Evolutionary conservation across 306 rosid genomes (phyloP), one percentile per base, ranked within the genome.

Genomic region (Cucurbita moschata): DNA sequence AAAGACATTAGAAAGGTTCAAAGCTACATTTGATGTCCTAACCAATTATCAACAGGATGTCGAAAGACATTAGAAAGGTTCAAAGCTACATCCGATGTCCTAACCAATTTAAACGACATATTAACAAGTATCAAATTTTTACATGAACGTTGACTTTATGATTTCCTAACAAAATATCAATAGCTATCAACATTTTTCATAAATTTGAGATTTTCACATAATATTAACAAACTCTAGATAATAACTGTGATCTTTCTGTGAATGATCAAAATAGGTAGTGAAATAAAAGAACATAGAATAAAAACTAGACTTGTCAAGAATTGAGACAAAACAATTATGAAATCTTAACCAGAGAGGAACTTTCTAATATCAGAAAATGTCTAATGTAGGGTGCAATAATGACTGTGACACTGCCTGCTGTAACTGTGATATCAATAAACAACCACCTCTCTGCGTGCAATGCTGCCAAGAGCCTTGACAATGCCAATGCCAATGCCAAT

Each of bases 371-470:
- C 46, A 54, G 47, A 26, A 39, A 30, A 40, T 53, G 26, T 30
- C 7, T 73, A 82, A 16, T 83, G 78, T 80, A 90, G 97, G 98
- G 83, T 94, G 98, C 85, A 90, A 89, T 85, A 89, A 94, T 61
- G 90, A 87, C 75, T 87, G 94, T 50, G 89, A 87, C 70, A 82
- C 88, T 5, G 90, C 92, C 62, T 94, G 97, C 57, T 93, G 98
- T 72, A 75, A 85, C 39, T 90, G 97, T 74, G 92, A 90, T 58
- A 85, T 88, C 49, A 72, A 38, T 54, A 85, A 87, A 68, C 82
- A 82, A 35, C 96, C 98, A 57, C 98, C 98, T 4, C 77, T 90
- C 3, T 93, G 98, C 38, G 91, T 90, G 57, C 81, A 78, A 42
- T 93, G 98, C 76, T 93, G 97, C 73, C 79, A 55, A 54, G 93